phyloP scores from a whole-genome alignment of 2,329 filamentous ascomycete species.

The Pseudomassariella vexata region DNA sequence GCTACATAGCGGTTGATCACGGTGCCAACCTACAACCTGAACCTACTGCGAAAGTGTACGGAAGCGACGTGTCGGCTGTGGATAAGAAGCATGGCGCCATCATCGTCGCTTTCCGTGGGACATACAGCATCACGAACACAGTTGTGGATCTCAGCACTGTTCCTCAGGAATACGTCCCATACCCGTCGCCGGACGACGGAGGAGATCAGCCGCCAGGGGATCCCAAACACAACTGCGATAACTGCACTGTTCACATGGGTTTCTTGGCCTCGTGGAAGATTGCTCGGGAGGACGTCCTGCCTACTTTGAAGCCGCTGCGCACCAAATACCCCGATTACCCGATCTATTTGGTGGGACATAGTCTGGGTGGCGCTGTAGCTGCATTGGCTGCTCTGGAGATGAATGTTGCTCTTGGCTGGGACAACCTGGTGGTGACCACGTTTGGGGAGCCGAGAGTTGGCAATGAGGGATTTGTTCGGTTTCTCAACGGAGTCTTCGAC shows the following conservation, averaged over 20 bases:
- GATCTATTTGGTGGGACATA: conserved; percentile 81
- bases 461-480: conserved; percentile 49
- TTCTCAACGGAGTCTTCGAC: conserved; percentile 47
- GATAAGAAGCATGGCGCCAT: conserved; percentile 40
- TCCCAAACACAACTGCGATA: conserved; percentile 58
- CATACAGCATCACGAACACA: conserved; percentile 88
- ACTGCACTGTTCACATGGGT: conserved; percentile 89
- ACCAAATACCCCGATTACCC: conserved; percentile 63
- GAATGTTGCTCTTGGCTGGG: conserved; percentile 63
- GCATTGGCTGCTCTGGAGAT: conserved; percentile 82
- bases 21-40: conserved; percentile 18
- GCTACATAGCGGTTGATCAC: conserved; percentile 88
- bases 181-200: conserved; percentile 53
- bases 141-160: conserved; percentile 85
- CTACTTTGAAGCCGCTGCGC: conserved; percentile 55
- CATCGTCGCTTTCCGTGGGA: conserved; percentile 86
- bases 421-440: conserved; percentile 72
- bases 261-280: conserved; percentile 82
- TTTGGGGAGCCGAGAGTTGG: conserved; percentile 80
- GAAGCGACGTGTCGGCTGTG: conserved; percentile 8
- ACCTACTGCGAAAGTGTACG: conserved; percentile 4
- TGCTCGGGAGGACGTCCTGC: conserved; percentile 64
- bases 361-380: conserved; percentile 86
- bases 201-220: conserved; percentile 25
- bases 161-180: conserved; percentile 86